These are phyloP conservation scores for Conticribra weissflogii DNA, from an alignment of 108 stramenopile genomes.

Conservation along the genomic window DNA sequence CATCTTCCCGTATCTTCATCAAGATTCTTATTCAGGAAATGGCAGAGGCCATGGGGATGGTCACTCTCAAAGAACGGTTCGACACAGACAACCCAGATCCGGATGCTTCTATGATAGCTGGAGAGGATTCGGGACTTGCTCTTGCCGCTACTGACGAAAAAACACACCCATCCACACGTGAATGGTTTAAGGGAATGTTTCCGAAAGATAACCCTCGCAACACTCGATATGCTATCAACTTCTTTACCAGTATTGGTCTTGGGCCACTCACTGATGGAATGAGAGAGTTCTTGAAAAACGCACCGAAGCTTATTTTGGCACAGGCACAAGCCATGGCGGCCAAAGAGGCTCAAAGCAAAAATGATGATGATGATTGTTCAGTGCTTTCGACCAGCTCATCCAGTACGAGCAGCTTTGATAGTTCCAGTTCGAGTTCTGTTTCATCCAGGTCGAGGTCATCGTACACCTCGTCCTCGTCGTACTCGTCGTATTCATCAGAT, in stretches of 20 bases:
- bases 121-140: conserved; percentile 18
- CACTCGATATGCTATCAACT: conserved; percentile 98
- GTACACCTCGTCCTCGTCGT: conserved; percentile 52
- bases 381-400: conserved; percentile 53
- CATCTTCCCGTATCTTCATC: conserved; percentile 96
- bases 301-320: conserved; percentile 84
- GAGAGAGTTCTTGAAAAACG: conserved; percentile 92
- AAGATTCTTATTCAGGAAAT: conserved; percentile 98
- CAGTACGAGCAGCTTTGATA: conserved; percentile 58
- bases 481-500: conserved; percentile 47
- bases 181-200: conserved; percentile 94
- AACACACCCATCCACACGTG: conserved; percentile 54
- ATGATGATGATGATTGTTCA: conserved; percentile 54
- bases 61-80: conserved; percentile 86
- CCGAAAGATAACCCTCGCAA: conserved; percentile 95
- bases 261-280: conserved; percentile 98
- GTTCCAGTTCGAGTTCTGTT: conserved; percentile 44
- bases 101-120: conserved; percentile 21
- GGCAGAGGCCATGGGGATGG: conserved; percentile 94
- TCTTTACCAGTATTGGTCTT: conserved; percentile 97
- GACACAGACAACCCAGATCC: conserved; percentile 75
- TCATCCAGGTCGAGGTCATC: conserved; percentile 51
- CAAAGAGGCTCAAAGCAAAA: conserved; percentile 46
- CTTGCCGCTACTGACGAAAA: conserved; percentile 5
- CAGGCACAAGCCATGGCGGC: conserved; percentile 77